Evolutionary conservation across 305 asterid species (phyloP).

Genomic region (Fraxinus greggii): DNA sequence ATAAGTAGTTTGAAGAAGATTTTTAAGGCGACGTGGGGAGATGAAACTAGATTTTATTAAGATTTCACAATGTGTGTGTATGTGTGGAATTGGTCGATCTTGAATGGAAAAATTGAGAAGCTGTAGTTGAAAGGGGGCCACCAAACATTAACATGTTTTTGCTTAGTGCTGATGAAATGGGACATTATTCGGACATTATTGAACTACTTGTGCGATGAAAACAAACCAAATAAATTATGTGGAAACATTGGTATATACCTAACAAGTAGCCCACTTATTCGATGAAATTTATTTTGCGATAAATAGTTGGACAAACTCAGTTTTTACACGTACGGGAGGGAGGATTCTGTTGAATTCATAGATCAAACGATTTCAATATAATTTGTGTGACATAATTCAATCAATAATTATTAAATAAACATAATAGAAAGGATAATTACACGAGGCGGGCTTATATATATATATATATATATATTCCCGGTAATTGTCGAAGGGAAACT

Average conservation of each 20-base stretch:
- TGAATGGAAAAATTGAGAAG: slow-evolving; percentile 7
- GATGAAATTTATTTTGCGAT: background rate
- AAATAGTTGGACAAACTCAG: background rate
- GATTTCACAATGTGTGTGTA: background rate
- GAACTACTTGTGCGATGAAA: slow-evolving; percentile 27
- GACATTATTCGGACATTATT: background rate
- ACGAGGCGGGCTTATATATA: background rate
- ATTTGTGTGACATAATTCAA: background rate
- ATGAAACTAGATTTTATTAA: slow-evolving; percentile 18
- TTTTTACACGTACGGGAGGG: background rate
- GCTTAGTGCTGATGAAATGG: background rate
- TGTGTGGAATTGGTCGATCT: background rate
- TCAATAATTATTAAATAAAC: background rate
- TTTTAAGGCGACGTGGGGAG: slow-evolving; percentile 30
- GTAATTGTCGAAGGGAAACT: background rate
- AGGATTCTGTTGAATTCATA: background rate
- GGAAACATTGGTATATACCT: slow-evolving; percentile 22
- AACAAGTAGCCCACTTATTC: background rate
- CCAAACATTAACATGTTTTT: background rate
- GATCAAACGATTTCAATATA: background rate
- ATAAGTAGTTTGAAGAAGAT: background rate
- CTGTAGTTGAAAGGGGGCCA: slow-evolving; percentile 21
- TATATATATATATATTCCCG: background rate
- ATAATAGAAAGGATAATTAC: background rate
- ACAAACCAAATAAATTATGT: slow-evolving; percentile 18